phyloP scores from a whole-genome alignment of 2,329 filamentous ascomycete species.

The Cordyceps pruinosa region DNA sequence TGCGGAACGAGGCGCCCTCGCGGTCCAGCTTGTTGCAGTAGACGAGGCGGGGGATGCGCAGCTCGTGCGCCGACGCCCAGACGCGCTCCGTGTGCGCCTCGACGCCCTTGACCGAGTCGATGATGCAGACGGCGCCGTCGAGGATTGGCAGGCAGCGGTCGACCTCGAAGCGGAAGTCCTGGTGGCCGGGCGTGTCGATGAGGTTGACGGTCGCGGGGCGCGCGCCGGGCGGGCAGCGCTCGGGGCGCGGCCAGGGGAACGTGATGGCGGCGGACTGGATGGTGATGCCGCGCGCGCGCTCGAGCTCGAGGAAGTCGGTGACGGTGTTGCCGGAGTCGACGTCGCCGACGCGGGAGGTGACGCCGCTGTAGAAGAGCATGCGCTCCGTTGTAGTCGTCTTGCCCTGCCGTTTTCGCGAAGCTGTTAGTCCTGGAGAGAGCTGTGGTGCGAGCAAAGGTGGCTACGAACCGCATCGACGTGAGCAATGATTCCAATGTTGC shows the following conservation, averaged over 20 bases:
- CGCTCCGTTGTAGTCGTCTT: constrained; percentile 99
- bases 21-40: constrained; percentile 77
- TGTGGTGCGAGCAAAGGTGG: background rate
- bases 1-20: constrained; percentile 71
- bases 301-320: constrained; percentile 91
- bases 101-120: constrained; percentile 87
- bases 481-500: constrained; percentile 97
- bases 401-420: constrained; percentile 49
- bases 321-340: constrained; percentile 96
- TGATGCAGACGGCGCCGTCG: constrained; percentile 85
- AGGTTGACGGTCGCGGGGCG: constrained; percentile 69
- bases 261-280: constrained; percentile 97
- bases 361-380: constrained; percentile 95
- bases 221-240: constrained; percentile 32
- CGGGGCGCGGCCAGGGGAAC: constrained; percentile 76
- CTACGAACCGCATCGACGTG: constrained; percentile 79
- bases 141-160: constrained; percentile 81
- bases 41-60: constrained; percentile 72
- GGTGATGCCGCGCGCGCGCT: constrained; percentile 87
- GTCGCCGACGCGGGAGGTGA: constrained; percentile 82
- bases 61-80: constrained; percentile 83
- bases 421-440: background rate
- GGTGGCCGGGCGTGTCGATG: constrained; percentile 94
- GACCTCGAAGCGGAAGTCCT: constrained; percentile 96
- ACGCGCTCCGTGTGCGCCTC: constrained; percentile 97